A percentile compares a stretch with the other conserved stretches of the same genome.
Conservation (phyloP, 805 yeast genomes). For the Metschnikowia gruessii region DNA sequence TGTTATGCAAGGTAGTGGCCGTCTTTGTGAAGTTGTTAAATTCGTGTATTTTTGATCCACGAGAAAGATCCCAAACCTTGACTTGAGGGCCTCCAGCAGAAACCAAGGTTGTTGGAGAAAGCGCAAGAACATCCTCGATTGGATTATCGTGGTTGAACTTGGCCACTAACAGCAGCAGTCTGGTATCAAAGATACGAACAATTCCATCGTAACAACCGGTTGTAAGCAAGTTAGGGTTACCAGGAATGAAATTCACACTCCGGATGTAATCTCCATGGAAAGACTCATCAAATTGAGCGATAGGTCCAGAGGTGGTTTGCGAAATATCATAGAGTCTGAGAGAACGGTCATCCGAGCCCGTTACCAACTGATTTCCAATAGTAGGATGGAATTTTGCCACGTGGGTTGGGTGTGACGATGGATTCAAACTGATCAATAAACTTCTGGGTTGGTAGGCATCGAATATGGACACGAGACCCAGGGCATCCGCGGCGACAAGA, state of each 20-base stretch:
- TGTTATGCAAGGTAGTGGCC: slow-evolving; percentile 76
- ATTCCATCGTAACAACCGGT: slow-evolving; percentile 94
- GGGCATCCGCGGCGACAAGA: slow-evolving; percentile 91
- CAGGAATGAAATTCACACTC: slow-evolving; percentile 72
- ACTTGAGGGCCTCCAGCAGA: slow-evolving; percentile 80
- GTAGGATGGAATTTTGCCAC: slow-evolving; percentile 90
- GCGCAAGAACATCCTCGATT: slow-evolving; percentile 77
- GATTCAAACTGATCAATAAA: slow-evolving; percentile 73
- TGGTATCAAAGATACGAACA: slow-evolving; percentile 79
- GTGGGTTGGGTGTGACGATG: slow-evolving; percentile 85
- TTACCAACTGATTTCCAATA: slow-evolving; percentile 66
- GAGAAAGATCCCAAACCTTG: slow-evolving; percentile 88
- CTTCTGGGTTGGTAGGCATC: slow-evolving; percentile 81
- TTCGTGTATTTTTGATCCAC: slow-evolving; percentile 68
- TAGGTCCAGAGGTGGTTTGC: slow-evolving; percentile 65
- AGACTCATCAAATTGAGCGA: slow-evolving; percentile 53
- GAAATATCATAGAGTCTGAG: slow-evolving; percentile 87
- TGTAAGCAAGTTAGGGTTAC: slow-evolving; percentile 71
- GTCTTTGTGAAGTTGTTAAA: slow-evolving; percentile 89
- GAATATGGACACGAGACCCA: slow-evolving; percentile 87
- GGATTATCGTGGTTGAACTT: slow-evolving; percentile 72
- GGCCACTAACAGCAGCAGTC: slow-evolving; percentile 57
- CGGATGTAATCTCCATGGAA: slow-evolving; percentile 88
- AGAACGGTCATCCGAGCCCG: slow-evolving; percentile 89
- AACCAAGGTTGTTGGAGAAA: slow-evolving; percentile 71